These are phyloP conservation scores for Kwoniella bestiolae DNA, from an alignment of 768 basidiomycete genomes.

Conservation along the genomic window DNA sequence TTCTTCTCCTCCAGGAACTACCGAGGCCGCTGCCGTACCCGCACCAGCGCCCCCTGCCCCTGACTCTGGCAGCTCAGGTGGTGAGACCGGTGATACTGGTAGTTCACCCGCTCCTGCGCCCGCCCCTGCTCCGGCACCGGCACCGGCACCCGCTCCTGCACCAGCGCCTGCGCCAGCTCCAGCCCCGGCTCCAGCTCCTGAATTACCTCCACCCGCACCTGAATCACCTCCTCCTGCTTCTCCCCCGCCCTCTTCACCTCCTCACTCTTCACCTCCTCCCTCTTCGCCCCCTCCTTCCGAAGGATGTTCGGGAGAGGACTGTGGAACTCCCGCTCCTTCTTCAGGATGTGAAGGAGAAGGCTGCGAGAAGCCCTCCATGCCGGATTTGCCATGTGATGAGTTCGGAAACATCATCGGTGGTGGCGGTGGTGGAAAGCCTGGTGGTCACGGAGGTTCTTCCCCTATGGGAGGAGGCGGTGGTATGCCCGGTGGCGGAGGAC, in stretches of 20 bases:
- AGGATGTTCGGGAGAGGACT: neutral
- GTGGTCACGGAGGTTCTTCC: neutral
- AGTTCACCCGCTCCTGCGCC: conserved; percentile 7
- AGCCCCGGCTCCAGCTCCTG: neutral
- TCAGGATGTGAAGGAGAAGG: conserved; percentile 10
- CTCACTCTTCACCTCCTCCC: neutral
- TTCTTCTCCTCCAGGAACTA: conserved; percentile 1
- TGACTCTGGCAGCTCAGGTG: conserved; percentile 6
- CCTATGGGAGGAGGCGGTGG: conserved; percentile 3
- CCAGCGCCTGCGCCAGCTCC: conserved; percentile 1
- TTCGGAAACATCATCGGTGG: neutral
- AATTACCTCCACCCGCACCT: conserved; percentile 12
- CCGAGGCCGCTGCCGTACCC: conserved; percentile 8
- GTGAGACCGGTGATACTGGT: conserved; percentile 1
- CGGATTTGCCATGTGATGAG: neutral
- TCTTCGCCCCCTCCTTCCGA: neutral
- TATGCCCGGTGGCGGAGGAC: conserved; percentile 2
- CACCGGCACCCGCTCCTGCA: neutral
- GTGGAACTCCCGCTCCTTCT: neutral
- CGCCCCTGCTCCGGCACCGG: too few species aligned
- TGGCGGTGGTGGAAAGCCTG: neutral
- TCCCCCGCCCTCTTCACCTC: neutral
- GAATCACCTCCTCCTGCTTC: conserved; percentile 9
- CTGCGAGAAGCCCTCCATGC: neutral
- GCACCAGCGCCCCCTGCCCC: neutral